phyloP scores from a whole-genome alignment of 441 rosid species.

The Gossypium davidsonii region DNA sequence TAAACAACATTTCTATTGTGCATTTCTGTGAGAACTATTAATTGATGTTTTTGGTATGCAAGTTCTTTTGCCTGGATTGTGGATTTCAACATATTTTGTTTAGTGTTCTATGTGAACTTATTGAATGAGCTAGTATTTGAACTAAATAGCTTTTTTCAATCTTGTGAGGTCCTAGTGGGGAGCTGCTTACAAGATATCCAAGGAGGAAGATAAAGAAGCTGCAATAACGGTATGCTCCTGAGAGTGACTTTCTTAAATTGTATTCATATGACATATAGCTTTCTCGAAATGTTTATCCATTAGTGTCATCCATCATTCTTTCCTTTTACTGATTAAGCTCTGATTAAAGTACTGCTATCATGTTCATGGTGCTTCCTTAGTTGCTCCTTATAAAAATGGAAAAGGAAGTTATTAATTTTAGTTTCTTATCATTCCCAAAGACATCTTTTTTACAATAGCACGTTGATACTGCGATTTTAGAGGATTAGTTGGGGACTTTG shows the following conservation, averaged over 20 bases:
- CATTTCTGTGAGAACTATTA: not conserved
- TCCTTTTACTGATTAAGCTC: not conserved
- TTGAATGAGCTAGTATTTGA: slow-evolving; percentile 10
- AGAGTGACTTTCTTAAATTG: slow-evolving; percentile 1
- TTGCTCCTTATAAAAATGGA: not conserved
- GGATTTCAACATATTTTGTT: not conserved
- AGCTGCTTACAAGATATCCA: slow-evolving; percentile 74
- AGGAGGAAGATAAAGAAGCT: slow-evolving; percentile 58
- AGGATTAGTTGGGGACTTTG: not conserved
- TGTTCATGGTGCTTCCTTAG: not conserved
- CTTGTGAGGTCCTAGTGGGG: slow-evolving; percentile 67
- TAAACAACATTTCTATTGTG: not conserved
- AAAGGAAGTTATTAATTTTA: not conserved
- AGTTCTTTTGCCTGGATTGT: not conserved
- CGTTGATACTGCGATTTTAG: not conserved
- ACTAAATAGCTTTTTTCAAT: slow-evolving; percentile 10
- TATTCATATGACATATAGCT: not conserved
- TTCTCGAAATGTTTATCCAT: not conserved
- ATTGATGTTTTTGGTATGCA: not conserved
- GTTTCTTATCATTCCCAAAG: not conserved
- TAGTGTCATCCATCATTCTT: not conserved
- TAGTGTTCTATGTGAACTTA: not conserved
- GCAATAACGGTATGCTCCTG: slow-evolving; percentile 52
- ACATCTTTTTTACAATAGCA: not conserved
- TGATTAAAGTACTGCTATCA: not conserved